These are phyloP conservation scores for Neovahlkampfia damariscottae DNA, from an alignment of 78 protist genomes.

Conservation along the genomic window DNA sequence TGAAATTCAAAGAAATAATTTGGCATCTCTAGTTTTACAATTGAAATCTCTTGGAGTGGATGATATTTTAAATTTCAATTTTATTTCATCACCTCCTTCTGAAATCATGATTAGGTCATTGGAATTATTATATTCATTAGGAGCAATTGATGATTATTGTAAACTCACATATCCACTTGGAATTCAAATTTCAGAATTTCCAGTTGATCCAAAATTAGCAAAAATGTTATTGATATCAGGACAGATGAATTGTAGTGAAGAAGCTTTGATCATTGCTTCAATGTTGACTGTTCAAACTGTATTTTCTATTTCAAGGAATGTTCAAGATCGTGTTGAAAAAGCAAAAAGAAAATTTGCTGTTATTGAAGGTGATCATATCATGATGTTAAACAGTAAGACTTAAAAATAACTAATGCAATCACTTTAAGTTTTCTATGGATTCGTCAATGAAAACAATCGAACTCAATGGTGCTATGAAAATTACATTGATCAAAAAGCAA, in stretches of 20 bases:
- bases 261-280: neutral
- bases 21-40: conserved; percentile 24
- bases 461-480: neutral
- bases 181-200: neutral
- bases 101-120: neutral
- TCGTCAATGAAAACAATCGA: too few species aligned
- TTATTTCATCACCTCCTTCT: conserved; percentile 19
- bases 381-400: too few species aligned
- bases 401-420: too few species aligned
- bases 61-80: conserved; percentile 15
- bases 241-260: neutral
- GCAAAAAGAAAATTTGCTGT: neutral
- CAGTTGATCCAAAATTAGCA: neutral
- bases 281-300: neutral
- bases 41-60: conserved; percentile 30
- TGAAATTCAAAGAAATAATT: conserved; percentile 26
- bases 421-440: too few species aligned
- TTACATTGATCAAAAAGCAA: neutral
- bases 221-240: neutral
- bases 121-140: neutral
- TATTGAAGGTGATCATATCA: neutral
- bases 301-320: neutral
- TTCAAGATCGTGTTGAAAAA: neutral
- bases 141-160: neutral
- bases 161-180: neutral